These are phyloP conservation scores for Hygrocybe punicea DNA, from an alignment of 768 basidiomycete species.

Conservation along the genomic window DNA sequence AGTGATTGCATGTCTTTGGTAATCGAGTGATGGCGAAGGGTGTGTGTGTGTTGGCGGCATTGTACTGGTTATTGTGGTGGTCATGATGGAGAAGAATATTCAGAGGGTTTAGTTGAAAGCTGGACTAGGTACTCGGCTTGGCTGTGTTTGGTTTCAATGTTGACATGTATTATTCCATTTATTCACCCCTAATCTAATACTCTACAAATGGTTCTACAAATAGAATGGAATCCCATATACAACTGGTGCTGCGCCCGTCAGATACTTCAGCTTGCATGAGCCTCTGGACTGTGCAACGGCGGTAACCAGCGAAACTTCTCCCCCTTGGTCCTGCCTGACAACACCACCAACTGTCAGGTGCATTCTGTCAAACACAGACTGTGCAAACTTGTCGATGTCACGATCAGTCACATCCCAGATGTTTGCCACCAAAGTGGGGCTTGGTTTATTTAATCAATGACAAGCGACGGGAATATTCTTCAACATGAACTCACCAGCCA, in stretches of 20 bases:
- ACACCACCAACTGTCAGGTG: constrained; percentile 43
- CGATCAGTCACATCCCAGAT: constrained; percentile 98
- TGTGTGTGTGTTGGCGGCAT: background rate
- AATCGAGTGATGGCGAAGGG: constrained; percentile 1
- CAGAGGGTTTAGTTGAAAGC: too few species aligned
- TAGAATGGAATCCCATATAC: constrained; percentile 96
- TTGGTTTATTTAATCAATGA: constrained; percentile 26
- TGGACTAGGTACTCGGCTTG: background rate
- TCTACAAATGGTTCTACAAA: constrained; percentile 34
- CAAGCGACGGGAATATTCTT: background rate
- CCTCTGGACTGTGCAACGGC: constrained; percentile 81
- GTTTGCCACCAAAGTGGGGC: constrained; percentile 90
- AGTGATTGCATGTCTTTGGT: constrained; percentile 8
- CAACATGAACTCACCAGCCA: constrained; percentile 71
- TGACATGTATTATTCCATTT: too few species aligned
- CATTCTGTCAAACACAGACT: constrained; percentile 74
- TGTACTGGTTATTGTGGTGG: too few species aligned
- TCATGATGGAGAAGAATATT: background rate
- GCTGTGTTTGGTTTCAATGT: background rate
- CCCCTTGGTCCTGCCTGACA: constrained; percentile 8
- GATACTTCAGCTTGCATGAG: constrained; percentile 82
- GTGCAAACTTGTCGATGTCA: constrained; percentile 92
- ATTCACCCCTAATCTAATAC: too few species aligned
- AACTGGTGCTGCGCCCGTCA: constrained; percentile 93
- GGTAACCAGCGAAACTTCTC: constrained; percentile 46